These are phyloP conservation scores for Deinandra increscens DNA, from an alignment of 129 eudicot species.

Conservation along the genomic window DNA sequence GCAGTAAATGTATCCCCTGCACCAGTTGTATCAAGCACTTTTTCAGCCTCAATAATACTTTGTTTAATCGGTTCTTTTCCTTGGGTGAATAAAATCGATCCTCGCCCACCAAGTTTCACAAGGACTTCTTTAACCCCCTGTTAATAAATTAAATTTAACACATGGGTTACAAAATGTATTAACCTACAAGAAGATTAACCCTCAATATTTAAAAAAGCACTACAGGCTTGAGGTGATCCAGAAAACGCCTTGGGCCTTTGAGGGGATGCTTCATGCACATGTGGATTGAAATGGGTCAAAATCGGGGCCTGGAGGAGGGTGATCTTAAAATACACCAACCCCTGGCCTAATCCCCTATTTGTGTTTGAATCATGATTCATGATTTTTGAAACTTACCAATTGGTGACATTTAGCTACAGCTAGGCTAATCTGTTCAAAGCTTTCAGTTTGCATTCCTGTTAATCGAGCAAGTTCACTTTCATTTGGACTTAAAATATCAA, in stretches of 20 bases:
- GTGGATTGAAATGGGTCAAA: too few relatives aligned
- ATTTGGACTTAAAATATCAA: constrained; percentile 84
- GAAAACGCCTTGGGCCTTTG: too few relatives aligned
- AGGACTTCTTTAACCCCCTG: constrained; percentile 88
- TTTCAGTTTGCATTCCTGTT: constrained; percentile 82
- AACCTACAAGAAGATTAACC: neutral
- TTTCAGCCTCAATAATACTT: constrained; percentile 69
- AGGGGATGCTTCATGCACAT: too few relatives aligned
- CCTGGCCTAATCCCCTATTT: too few relatives aligned
- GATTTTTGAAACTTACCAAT: constrained; percentile 44
- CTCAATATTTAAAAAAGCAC: too few relatives aligned
- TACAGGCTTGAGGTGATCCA: too few relatives aligned
- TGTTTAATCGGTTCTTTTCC: constrained; percentile 88
- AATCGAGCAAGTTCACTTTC: constrained; percentile 92
- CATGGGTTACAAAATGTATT: neutral
- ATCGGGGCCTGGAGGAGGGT: too few relatives aligned
- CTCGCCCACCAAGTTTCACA: constrained; percentile 91
- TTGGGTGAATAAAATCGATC: constrained; percentile 68
- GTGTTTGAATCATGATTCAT: neutral
- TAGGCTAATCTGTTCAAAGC: constrained; percentile 65
- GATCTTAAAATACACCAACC: too few relatives aligned
- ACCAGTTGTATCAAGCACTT: constrained; percentile 90
- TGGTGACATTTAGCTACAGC: constrained; percentile 83
- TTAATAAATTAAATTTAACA: neutral
- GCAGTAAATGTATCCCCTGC: constrained; percentile 98